phyloP scores from a whole-genome alignment of 495 filamentous ascomycete species.

The Parathielavia hyrcaniae region DNA sequence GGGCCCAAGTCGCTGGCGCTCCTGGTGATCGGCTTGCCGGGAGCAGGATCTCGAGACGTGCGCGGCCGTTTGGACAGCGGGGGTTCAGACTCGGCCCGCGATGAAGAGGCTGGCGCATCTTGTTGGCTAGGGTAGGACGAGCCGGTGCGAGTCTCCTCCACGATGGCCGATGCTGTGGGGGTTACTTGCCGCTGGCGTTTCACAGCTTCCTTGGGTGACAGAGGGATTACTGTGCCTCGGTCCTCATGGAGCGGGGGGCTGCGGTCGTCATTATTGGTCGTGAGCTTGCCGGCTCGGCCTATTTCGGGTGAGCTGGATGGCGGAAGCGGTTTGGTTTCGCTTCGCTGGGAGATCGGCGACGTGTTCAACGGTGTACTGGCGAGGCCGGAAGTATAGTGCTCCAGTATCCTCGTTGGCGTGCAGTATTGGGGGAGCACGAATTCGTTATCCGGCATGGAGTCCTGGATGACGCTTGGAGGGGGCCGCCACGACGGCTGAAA shows the following conservation, averaged over 20 bases:
- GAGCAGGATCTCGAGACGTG: slow-evolving; percentile 9
- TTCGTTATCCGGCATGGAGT: slow-evolving; percentile 36
- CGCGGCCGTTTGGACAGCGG: slow-evolving; percentile 26
- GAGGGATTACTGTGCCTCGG: slow-evolving; percentile 13
- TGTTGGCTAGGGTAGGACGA: slow-evolving; percentile 23
- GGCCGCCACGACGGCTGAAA: slow-evolving; percentile 32
- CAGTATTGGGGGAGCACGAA: slow-evolving; percentile 25
- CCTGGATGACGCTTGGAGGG: slow-evolving; percentile 38
- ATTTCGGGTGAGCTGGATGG: background rate
- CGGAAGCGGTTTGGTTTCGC: background rate
- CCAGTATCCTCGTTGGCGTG: slow-evolving; percentile 40
- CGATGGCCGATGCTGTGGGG: background rate
- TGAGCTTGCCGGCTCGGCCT: background rate
- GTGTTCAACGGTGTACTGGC: slow-evolving; percentile 26
- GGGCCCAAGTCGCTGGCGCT: slow-evolving; percentile 40
- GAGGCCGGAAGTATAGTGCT: slow-evolving; percentile 34
- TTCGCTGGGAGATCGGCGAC: slow-evolving; percentile 3
- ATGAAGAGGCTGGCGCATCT: background rate
- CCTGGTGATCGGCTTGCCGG: slow-evolving; percentile 18
- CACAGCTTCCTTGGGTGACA: slow-evolving; percentile 11
- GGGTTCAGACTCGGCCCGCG: slow-evolving; percentile 37
- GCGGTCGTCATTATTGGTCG: background rate
- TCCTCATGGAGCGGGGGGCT: background rate
- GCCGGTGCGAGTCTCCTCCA: slow-evolving; percentile 18
- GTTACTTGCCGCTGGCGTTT: slow-evolving; percentile 3